Conservation (phyloP, 495 filamentous ascomycete species). For the Sordaria brevicollis region DNA sequence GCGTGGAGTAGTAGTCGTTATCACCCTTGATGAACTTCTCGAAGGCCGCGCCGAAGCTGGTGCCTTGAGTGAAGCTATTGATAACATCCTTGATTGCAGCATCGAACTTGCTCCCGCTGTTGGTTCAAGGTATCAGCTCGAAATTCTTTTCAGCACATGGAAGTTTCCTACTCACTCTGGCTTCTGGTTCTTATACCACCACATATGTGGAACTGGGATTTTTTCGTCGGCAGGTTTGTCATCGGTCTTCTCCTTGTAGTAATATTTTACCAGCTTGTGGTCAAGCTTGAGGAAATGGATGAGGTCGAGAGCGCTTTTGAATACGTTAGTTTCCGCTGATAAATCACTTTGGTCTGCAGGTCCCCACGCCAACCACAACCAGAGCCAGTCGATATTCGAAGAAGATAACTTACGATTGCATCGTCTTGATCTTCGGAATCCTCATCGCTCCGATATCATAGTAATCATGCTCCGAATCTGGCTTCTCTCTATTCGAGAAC, state of each 20-base stretch:
- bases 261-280: background rate
- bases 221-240: background rate
- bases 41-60: background rate
- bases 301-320: background rate
- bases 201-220: background rate
- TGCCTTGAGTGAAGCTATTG: background rate
- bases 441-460: conserved; percentile 37
- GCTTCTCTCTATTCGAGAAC: conserved; percentile 7
- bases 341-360: background rate
- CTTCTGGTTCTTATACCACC: background rate
- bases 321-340: background rate
- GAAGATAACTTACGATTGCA: conserved; percentile 5
- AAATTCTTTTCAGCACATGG: background rate
- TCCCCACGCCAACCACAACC: background rate
- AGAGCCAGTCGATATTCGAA: background rate
- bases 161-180: background rate
- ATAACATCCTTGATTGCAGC: background rate
- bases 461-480: conserved; percentile 21
- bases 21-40: background rate
- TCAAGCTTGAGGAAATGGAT: background rate
- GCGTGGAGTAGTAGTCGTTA: conserved; percentile 3
- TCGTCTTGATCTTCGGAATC: conserved; percentile 21
- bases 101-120: background rate
- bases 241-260: background rate
- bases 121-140: background rate